Conservation (phyloP, 306 rosid genomes). For the Vigna mungo region DNA sequence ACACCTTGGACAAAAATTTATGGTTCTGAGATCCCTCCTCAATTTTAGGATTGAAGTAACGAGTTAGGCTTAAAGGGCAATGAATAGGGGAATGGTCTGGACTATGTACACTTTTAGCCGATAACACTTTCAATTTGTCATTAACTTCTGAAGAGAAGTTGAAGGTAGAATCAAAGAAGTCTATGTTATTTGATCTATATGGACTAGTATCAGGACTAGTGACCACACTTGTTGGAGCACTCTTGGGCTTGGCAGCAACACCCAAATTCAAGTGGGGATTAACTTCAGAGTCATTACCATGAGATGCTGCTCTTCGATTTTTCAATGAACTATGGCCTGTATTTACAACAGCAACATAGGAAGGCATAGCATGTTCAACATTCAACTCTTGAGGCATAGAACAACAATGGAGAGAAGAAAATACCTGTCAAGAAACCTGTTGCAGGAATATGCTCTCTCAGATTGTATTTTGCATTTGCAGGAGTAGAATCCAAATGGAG, state of each 20-base stretch:
- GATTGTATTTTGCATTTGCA: slow-evolving; percentile 29
- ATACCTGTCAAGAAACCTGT: slow-evolving; percentile 27
- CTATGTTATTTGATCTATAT: slow-evolving; percentile 48
- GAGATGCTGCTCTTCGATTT: slow-evolving; percentile 36
- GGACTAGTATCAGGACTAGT: slow-evolving; percentile 72
- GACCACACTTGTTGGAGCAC: slow-evolving; percentile 68
- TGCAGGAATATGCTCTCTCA: slow-evolving; percentile 36
- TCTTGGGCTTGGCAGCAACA: slow-evolving; percentile 54
- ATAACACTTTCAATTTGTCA: slow-evolving; percentile 39
- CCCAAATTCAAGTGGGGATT: slow-evolving; percentile 41
- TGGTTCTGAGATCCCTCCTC: slow-evolving; percentile 45
- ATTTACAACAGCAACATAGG: slow-evolving; percentile 19
- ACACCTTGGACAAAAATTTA: slow-evolving; percentile 40
- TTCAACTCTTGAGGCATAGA: slow-evolving; percentile 36
- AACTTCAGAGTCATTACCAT: slow-evolving; percentile 24
- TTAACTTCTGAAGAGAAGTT: slow-evolving; percentile 41
- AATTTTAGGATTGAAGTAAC: slow-evolving; percentile 39
- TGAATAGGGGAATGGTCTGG: slow-evolving; percentile 52
- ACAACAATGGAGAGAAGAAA: slow-evolving; percentile 22
- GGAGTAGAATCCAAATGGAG: slow-evolving; percentile 33
- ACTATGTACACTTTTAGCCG: slow-evolving; percentile 42
- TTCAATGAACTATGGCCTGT: slow-evolving; percentile 39
- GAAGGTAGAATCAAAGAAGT: slow-evolving; percentile 39
- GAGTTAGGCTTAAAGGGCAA: slow-evolving; percentile 49
- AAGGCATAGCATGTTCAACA: slow-evolving; percentile 32